These are phyloP conservation scores for Fragosphaeria purpurea DNA, from an alignment of 2,329 filamentous ascomycete species.

Conservation along the genomic window DNA sequence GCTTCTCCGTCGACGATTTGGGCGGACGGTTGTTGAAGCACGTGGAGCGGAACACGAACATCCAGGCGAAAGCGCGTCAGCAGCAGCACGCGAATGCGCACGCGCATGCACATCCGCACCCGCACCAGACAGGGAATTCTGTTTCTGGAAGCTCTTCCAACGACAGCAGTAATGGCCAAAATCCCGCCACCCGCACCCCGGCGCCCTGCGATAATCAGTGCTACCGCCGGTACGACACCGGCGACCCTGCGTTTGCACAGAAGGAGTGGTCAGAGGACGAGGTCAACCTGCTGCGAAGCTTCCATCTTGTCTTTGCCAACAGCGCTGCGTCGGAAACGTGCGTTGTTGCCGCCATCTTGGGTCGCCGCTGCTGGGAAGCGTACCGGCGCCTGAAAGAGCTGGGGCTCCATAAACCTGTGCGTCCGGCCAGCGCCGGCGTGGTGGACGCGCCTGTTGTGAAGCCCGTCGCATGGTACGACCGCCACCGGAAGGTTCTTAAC, in stretches of 20 bases:
- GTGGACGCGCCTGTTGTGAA: slow-evolving; percentile 28
- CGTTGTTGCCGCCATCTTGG: slow-evolving; percentile 38
- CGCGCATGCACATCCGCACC: too few relatives aligned
- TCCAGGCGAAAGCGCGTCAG: slow-evolving; percentile 17
- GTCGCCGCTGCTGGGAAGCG: slow-evolving; percentile 43
- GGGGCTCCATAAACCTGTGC: slow-evolving; percentile 23
- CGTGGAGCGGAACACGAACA: slow-evolving; percentile 11
- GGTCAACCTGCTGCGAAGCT: slow-evolving; percentile 35
- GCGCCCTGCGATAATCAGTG: slow-evolving; percentile 32
- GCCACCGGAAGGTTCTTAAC: slow-evolving; percentile 41
- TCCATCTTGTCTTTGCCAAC: slow-evolving; percentile 33
- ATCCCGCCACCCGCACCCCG: not conserved
- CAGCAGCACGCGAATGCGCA: not conserved
- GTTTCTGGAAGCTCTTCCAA: not conserved
- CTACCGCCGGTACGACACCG: slow-evolving; percentile 26
- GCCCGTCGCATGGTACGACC: slow-evolving; percentile 45
- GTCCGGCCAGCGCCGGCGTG: slow-evolving; percentile 13
- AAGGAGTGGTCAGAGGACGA: slow-evolving; percentile 40
- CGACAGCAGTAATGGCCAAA: not conserved
- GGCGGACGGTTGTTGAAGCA: slow-evolving; percentile 12
- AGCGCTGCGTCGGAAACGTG: slow-evolving; percentile 38
- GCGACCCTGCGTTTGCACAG: slow-evolving; percentile 22
- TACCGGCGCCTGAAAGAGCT: slow-evolving; percentile 32
- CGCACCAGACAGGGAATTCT: not conserved
- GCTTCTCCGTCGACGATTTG: slow-evolving; percentile 38